Percentiles rank a stretch among this genome's conserved stretches.
Conservation (phyloP, 305 asterid genomes). For the Solanum hybrid region DNA sequence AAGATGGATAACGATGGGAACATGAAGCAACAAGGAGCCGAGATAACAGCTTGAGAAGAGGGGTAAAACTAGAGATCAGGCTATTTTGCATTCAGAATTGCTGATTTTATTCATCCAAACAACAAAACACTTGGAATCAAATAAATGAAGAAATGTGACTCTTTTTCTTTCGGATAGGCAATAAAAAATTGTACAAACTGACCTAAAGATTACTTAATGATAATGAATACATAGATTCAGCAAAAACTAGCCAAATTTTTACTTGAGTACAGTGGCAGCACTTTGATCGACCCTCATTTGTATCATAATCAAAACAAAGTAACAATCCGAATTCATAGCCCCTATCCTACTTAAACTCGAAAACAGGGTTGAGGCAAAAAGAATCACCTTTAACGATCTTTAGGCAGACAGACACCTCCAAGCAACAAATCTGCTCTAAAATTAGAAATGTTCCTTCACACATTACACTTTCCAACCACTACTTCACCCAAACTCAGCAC, state of each 20-base stretch:
- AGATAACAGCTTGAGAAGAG: not conserved
- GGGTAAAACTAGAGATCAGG: not conserved
- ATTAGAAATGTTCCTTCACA: not conserved
- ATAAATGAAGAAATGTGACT: not conserved
- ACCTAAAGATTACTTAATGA: not conserved
- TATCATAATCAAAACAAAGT: not conserved
- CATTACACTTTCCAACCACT: not conserved
- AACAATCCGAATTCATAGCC: not conserved
- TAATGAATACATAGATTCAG: not conserved
- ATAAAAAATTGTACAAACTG: not conserved
- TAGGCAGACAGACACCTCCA: not conserved
- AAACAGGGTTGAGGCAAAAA: not conserved
- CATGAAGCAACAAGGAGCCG: not conserved
- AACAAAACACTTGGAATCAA: not conserved
- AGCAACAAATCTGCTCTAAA: not conserved
- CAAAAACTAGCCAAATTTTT: not conserved
- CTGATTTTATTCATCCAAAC: conserved; percentile 1
- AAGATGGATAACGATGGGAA: not conserved
- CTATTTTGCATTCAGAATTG: not conserved
- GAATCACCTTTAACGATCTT: not conserved
- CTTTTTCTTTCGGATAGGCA: not conserved
- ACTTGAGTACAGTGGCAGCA: not conserved
- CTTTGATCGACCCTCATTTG: not conserved
- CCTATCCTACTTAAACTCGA: not conserved
- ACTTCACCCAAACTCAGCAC: not conserved